These are phyloP conservation scores for Bjerkandera adusta DNA, from an alignment of 1,284 basidiomycete genomes.

Conservation along the genomic window DNA sequence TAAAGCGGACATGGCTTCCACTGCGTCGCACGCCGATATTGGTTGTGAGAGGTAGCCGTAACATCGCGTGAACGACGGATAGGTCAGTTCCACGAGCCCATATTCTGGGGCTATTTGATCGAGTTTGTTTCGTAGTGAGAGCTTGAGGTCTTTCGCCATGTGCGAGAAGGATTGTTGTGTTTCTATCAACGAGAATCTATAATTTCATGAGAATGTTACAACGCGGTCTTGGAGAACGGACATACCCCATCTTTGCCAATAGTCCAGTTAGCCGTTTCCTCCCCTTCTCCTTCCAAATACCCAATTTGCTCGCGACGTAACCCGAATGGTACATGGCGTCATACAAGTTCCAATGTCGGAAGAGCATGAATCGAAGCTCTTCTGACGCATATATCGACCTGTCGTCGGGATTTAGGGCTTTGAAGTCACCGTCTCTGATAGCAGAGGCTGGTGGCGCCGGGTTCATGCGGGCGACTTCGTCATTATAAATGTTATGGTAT, in stretches of 20 bases:
- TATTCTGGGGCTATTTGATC: slow-evolving; percentile 94
- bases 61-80: slow-evolving; percentile 89
- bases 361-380: slow-evolving; percentile 91
- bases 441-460: slow-evolving; percentile 46
- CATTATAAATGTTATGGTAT: slow-evolving; percentile 75
- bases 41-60: slow-evolving; percentile 88
- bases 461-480: slow-evolving; percentile 90
- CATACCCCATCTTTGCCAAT: slow-evolving; percentile 98
- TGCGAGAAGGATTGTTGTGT: slow-evolving; percentile 93
- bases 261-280: slow-evolving; percentile 87
- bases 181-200: slow-evolving; percentile 87
- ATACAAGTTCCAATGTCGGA: slow-evolving; percentile 97
- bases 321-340: slow-evolving; percentile 98
- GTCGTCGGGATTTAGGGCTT: slow-evolving; percentile 73
- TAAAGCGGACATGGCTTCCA: slow-evolving; percentile 87
- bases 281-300: slow-evolving; percentile 95
- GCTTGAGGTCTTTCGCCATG: slow-evolving; percentile 95
- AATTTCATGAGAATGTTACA: not conserved
- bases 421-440: slow-evolving; percentile 40
- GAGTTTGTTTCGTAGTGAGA: slow-evolving; percentile 78
- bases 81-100: slow-evolving; percentile 92
- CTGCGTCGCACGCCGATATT: slow-evolving; percentile 89
- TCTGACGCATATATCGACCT: slow-evolving; percentile 76
- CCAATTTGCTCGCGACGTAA: slow-evolving; percentile 93
- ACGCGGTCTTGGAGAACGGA: slow-evolving; percentile 13